phyloP scores from a whole-genome alignment of 2,329 filamentous ascomycete genomes.

The Hawksworthiomyces lignivorus region DNA sequence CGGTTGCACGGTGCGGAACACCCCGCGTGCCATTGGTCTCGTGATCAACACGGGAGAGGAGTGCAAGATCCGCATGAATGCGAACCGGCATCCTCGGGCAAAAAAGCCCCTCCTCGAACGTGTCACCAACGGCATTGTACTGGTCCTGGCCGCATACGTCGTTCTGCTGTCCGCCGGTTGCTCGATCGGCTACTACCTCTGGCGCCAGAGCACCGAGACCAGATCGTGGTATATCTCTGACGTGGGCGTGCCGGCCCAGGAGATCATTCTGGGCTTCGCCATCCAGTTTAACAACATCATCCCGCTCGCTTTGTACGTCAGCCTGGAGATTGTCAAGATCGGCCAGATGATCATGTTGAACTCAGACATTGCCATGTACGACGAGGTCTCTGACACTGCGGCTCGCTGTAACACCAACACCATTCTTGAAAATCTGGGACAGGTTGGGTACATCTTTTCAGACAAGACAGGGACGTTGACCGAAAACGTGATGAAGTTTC shows the following conservation, averaged over 20 bases:
- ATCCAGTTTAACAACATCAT: constrained; percentile 98
- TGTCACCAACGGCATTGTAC: constrained; percentile 67
- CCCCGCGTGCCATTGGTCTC: constrained; percentile 61
- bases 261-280: constrained; percentile 81
- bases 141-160: constrained; percentile 74
- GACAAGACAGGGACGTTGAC: constrained; percentile 94
- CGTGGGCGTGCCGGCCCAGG: constrained; percentile 66
- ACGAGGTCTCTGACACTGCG: constrained; percentile 73
- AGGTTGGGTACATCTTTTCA: constrained; percentile 84
- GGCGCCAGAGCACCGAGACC: constrained; percentile 59
- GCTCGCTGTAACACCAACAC: constrained; percentile 88
- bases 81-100: constrained; percentile 71
- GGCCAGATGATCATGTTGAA: constrained; percentile 72
- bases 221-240: constrained; percentile 68
- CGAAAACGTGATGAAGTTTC: constrained; percentile 92
- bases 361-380: constrained; percentile 82
- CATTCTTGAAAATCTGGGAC: constrained; percentile 88
- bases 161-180: constrained; percentile 71
- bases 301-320: constrained; percentile 81
- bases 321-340: no score
- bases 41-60: constrained; percentile 84
- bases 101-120: constrained; percentile 67
- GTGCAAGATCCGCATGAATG: constrained; percentile 81
- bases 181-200: constrained; percentile 73
- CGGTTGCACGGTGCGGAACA: constrained; percentile 79